Evolutionary conservation across 768 basidiomycete genomes (phyloP).

Genomic region (Coprinellus aureogranulatus): DNA sequence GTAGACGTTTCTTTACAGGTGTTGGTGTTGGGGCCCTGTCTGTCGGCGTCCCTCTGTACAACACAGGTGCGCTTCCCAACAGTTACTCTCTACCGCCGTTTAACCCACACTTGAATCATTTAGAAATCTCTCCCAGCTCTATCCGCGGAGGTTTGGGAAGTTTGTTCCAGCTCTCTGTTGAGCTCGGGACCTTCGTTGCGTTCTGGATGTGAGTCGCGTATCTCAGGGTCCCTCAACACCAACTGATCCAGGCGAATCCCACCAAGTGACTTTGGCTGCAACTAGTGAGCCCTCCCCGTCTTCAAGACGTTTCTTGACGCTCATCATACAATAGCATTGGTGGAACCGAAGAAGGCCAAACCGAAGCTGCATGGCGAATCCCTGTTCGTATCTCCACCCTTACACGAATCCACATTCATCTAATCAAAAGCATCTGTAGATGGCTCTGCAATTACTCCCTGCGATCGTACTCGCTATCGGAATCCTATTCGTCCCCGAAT

Average conservation of each 20-base stretch:
- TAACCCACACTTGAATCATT: not conserved
- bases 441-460: not conserved
- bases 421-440: not conserved
- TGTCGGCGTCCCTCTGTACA: not conserved
- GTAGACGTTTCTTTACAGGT: constrained; percentile 1
- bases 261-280: constrained; percentile 2
- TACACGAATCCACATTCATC: no score
- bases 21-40: constrained; percentile 4
- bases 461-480: not conserved
- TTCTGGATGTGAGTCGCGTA: constrained; percentile 1
- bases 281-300: not conserved
- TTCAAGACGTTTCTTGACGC: not conserved
- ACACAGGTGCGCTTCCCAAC: not conserved
- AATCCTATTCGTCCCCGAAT: constrained; percentile 1
- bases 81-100: not conserved
- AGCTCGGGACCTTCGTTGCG: not conserved
- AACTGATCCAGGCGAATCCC: not conserved
- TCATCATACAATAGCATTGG: not conserved
- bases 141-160: not conserved
- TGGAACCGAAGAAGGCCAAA: not conserved
- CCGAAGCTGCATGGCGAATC: constrained; percentile 4
- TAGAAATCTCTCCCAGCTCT: constrained; percentile 2
- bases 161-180: constrained; percentile 1
- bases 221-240: not conserved
- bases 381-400: not conserved